Evolutionary conservation across 2,329 filamentous ascomycete species (phyloP), one percentile per base, ranked within the genome.

Genomic region (Alternaria rosae): DNA sequence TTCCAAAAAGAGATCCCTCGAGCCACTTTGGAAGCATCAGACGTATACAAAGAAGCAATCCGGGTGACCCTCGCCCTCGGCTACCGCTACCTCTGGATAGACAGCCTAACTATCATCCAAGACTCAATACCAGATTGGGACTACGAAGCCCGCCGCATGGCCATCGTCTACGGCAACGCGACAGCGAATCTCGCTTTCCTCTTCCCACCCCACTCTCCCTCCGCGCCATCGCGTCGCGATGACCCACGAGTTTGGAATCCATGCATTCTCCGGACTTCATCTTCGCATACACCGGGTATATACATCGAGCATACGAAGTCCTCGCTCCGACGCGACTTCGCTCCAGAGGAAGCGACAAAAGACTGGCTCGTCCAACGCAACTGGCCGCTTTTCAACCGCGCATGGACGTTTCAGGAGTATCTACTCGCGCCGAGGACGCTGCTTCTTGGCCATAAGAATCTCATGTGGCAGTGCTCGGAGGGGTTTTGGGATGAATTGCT

Each of bases 61-160:
- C 26, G 23, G 9, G 43, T 67, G 1, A 70, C 70, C 0, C 20
- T 54, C 2, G 30, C 30, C 1, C 57, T 75, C 0, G 66, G 65
- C 3, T 53, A 67, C 57, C 6, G 55, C 8, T 73, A 70, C 42
- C 41, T 73, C 1, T 73, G 70, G 70, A 72, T 73, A 10, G 70
- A 73, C 35, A 69, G 65, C 5, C 51, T 72, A 1, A 65, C 56
- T 38, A 71, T 71, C 6, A 60, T 71, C 13, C 68, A 72, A 57
- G 60, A 67, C 7, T 68, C 65, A 1, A 4, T n/a, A 0, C 1
- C 6, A 9, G 65, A 70, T 28, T 70, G 67, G 67, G 6, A 35
- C 1, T 6, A 58, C 23, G 67, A 70, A 50, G 63, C 67, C 0
- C 6, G 9, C 4, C 15, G 52, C 1, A 70, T 70, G 65, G 65